These are phyloP conservation scores for Solanum stenotomum DNA, from an alignment of 257 asterid species.

Conservation along the genomic window DNA sequence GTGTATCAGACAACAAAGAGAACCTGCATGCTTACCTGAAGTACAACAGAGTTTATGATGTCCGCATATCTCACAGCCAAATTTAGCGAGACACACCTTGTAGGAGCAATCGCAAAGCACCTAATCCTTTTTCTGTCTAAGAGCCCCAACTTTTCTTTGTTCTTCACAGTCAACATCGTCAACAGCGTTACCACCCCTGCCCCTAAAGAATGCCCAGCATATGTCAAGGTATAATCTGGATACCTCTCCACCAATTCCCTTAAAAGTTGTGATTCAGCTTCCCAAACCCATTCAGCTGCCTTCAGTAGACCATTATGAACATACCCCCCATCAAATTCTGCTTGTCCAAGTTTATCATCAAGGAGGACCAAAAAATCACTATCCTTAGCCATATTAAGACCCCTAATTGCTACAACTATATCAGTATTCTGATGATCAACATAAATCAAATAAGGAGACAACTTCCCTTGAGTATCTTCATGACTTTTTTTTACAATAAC, in stretches of 20 bases:
- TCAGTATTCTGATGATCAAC: constrained; percentile 69
- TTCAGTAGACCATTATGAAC: constrained; percentile 87
- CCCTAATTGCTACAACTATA: constrained; percentile 69
- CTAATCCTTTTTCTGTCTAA: constrained; percentile 75
- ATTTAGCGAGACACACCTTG: constrained; percentile 89
- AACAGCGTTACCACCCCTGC: constrained; percentile 88
- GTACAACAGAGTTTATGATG: constrained; percentile 78
- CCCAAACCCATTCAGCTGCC: constrained; percentile 81
- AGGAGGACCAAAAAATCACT: constrained; percentile 68
- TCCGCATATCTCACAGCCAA: constrained; percentile 96
- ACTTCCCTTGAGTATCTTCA: constrained; percentile 46
- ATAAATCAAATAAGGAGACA: constrained; percentile 80
- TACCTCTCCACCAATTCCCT: constrained; percentile 45
- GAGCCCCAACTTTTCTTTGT: constrained; percentile 58
- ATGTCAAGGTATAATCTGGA: constrained; percentile 62
- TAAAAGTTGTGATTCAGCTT: constrained; percentile 49
- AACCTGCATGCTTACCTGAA: constrained; percentile 58
- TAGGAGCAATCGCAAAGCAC: constrained; percentile 94
- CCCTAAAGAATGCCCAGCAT: constrained; percentile 91
- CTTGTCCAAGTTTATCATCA: constrained; percentile 87
- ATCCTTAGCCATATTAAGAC: constrained; percentile 78
- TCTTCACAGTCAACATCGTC: constrained; percentile 71
- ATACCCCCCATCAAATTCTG: constrained; percentile 83
- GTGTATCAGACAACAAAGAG: background rate
- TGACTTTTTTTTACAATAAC: constrained; percentile 46